Percentiles rank a stretch among this genome's conserved stretches.
phyloP scores from a whole-genome alignment of 73 alveolate species.

The Paramecium biaurelia region DNA sequence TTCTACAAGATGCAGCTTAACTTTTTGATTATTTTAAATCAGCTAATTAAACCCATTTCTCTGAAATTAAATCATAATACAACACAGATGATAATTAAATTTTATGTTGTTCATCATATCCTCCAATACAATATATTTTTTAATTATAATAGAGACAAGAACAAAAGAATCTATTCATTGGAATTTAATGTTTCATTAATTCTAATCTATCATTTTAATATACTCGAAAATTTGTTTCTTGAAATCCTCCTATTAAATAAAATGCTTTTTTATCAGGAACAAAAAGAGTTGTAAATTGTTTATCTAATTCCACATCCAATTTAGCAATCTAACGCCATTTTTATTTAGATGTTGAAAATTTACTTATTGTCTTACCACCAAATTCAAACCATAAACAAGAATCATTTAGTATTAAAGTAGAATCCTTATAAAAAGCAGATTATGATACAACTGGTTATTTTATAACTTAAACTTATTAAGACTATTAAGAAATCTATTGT shows the following conservation, averaged over 20 bases:
- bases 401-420: conserved; percentile 60
- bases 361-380: conserved; percentile 91
- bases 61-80: conserved; percentile 80
- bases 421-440: conserved; percentile 64
- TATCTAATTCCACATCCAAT: conserved; percentile 84
- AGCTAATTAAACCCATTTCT: conserved; percentile 82
- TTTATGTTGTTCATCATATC: conserved; percentile 88
- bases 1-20: conserved; percentile 83
- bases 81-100: conserved; percentile 82
- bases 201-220: conserved; percentile 75
- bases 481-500: not conserved
- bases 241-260: conserved; percentile 89
- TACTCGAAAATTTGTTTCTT: conserved; percentile 77
- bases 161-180: conserved; percentile 85
- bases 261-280: conserved; percentile 76
- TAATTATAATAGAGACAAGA: conserved; percentile 76
- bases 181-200: conserved; percentile 75
- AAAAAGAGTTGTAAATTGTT: conserved; percentile 81
- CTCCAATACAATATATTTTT: conserved; percentile 93
- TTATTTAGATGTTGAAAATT: conserved; percentile 76
- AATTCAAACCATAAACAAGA: conserved; percentile 90
- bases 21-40: conserved; percentile 85
- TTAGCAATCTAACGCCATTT: conserved; percentile 92
- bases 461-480: not conserved
- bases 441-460: not conserved